Evolutionary conservation across 768 basidiomycete species (phyloP), one percentile per base, ranked within the genome.

Genomic region (Tricholoma bakamatsutake): DNA sequence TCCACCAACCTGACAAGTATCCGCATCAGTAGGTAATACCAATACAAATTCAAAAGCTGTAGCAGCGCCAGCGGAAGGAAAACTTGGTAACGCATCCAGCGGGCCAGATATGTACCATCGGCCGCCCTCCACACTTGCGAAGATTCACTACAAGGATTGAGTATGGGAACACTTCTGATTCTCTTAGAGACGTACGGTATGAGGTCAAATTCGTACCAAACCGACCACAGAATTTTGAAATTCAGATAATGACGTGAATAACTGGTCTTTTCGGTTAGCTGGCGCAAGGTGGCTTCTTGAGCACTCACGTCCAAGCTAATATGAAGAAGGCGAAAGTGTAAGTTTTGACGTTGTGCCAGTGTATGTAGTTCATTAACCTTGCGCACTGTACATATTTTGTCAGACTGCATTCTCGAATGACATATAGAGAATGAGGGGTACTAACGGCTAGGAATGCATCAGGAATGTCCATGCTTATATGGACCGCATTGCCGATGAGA

Each of bases 231-330:
- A 18, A 98, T 95, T 53, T 76, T 71, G 54, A 96, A 67, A 68
- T 97, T 98, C 40, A 95, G 74, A 66, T 88, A 97, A 68, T 95
- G 94, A 3, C 96, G 90, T 79, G 95, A 90, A 67, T 98, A 98
- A 6, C 92, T 96, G 64, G 12, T 31, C 27, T 12, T 18, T 40
- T n/a, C n/a, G 11, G 17, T 53, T 18, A 53, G 52, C 28, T 53
- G n/a, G 21, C 35, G 10, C 49, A 21, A 15, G n/a, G 13, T 52
- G 7, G 50, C 30, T 13, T 27, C 27, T 55, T 15, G 8, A 40
- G 27, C 15, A 81, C 90, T 69, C 63, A 94, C 89, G 88, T 85
- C 94, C 94, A 97, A 24, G 87, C 68, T 52, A 66, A 69, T 55
- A 91, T 73, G 67, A 97, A 92, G 34, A 79, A 55, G 1, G 71